These are phyloP conservation scores for Populus hybrid DNA, from an alignment of 441 rosid species.

Conservation along the genomic window DNA sequence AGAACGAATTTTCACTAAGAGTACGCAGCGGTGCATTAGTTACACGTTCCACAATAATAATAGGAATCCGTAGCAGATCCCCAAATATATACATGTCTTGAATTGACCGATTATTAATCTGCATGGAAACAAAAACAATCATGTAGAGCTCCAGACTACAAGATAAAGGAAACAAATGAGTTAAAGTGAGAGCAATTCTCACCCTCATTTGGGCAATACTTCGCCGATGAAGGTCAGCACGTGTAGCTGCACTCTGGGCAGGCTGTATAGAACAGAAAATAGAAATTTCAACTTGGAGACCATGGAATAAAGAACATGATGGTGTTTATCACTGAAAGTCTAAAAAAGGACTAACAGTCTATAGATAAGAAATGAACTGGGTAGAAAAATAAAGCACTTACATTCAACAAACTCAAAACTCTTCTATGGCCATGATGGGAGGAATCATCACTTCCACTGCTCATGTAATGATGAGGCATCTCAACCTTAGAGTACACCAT, in stretches of 20 bases:
- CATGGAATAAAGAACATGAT: constrained; percentile 6
- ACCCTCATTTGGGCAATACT: constrained; percentile 95
- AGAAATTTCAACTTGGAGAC: constrained; percentile 21
- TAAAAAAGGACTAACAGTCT: constrained; percentile 5
- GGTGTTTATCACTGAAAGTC: background rate
- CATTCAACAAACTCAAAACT: constrained; percentile 63
- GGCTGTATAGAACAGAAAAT: constrained; percentile 48
- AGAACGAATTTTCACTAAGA: constrained; percentile 65
- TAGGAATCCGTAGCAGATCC: constrained; percentile 76
- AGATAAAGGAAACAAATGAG: constrained; percentile 3
- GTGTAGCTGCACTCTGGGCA: constrained; percentile 64
- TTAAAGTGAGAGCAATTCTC: constrained; percentile 17
- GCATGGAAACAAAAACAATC: constrained; percentile 30
- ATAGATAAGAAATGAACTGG: background rate
- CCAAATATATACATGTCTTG: constrained; percentile 90
- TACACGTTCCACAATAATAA: constrained; percentile 76
- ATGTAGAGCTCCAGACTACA: constrained; percentile 8
- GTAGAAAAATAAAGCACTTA: constrained; percentile 25
- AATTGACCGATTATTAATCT: constrained; percentile 79
- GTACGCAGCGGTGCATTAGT: constrained; percentile 71
- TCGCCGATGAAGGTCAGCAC: constrained; percentile 93
- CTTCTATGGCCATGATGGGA: constrained; percentile 52
- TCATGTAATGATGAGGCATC: constrained; percentile 84
- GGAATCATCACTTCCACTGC: constrained; percentile 59
- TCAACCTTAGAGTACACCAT: constrained; percentile 88